Evolutionary conservation across 2,329 filamentous ascomycete genomes (phyloP), one percentile per base, ranked within the genome.

Genomic region (Pseudodiploospora longispora): DNA sequence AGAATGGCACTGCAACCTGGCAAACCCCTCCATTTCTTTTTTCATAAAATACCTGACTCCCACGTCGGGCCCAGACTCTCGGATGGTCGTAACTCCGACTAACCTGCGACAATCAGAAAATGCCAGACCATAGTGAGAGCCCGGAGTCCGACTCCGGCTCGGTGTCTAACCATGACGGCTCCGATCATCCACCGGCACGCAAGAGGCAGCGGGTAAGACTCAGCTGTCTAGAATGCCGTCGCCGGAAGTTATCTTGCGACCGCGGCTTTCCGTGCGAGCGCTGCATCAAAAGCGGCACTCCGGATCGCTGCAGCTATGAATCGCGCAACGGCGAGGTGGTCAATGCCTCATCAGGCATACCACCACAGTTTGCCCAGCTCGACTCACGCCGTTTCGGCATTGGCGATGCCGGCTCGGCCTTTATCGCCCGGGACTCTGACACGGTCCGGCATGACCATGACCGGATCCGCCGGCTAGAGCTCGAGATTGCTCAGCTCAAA

Each of bases 231-330:
- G 76, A 80, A 53, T 81, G 77, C 52, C 74, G 77, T 36, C 70
- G 76, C 43, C 68, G 77, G 44, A 81, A 81, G 64, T 66, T 80
- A 33, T 80, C 76, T 28, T 81, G 77, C 58, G 78, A 80, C 59
- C 68, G 77, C 48, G 76, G 77, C 56, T 70, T 79, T 52, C 77
- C 77, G 27, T 81, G 77, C 55, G 75, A 79, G 59, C 72, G 77
- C 38, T 81, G 77, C 59, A 69, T 80, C 59, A 80, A 79, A 62
- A 79, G 75, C 48, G 76, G 75, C 53, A 80, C 76, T 29, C 71
- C 76, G 19, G 76, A 79, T 41, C 69, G 72, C 10, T 80, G 76
- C 61, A 76, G 71, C 49, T 80, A 80, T 55, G 76, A 80, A 59
- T 72, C 74, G 30, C 75, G 70, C 63, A 74, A 64, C 40, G 69